phyloP scores from a whole-genome alignment of 441 rosid genomes.

The Isatis lusitanica region DNA sequence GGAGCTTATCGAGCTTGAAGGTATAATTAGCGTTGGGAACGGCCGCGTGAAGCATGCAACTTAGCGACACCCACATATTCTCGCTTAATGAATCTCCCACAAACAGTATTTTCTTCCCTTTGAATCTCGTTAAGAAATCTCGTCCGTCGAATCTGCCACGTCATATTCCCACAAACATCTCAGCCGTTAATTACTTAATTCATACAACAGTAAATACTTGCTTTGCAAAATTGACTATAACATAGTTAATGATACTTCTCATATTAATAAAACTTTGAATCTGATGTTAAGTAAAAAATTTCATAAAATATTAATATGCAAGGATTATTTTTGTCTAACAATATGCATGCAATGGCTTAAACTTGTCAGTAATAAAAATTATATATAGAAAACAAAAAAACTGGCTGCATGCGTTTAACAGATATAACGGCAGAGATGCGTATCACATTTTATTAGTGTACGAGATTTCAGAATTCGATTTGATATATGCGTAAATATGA shows the following conservation, averaged over 20 bases:
- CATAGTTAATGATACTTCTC: background rate
- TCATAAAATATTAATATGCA: background rate
- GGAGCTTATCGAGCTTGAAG: background rate
- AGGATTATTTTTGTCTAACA: background rate
- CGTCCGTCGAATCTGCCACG: constrained; percentile 45
- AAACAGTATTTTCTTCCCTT: constrained; percentile 49
- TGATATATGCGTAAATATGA: background rate
- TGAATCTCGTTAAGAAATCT: constrained; percentile 42
- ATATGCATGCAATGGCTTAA: background rate
- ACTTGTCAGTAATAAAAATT: background rate
- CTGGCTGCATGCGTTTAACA: no score
- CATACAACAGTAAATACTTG: no score
- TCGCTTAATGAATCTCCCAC: constrained; percentile 63
- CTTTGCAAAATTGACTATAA: no score
- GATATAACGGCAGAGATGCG: no score
- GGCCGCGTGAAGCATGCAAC: constrained; percentile 51
- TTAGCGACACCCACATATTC: constrained; percentile 54
- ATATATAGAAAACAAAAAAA: background rate
- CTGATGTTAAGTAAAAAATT: background rate
- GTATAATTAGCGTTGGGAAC: constrained; percentile 37
- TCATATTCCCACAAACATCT: background rate
- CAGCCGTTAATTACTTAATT: background rate
- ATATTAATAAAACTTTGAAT: background rate
- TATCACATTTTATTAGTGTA: background rate
- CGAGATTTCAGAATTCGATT: background rate